phyloP scores from a whole-genome alignment of 352 stramenopile genomes.

The Hyphochytrium catenoides region DNA sequence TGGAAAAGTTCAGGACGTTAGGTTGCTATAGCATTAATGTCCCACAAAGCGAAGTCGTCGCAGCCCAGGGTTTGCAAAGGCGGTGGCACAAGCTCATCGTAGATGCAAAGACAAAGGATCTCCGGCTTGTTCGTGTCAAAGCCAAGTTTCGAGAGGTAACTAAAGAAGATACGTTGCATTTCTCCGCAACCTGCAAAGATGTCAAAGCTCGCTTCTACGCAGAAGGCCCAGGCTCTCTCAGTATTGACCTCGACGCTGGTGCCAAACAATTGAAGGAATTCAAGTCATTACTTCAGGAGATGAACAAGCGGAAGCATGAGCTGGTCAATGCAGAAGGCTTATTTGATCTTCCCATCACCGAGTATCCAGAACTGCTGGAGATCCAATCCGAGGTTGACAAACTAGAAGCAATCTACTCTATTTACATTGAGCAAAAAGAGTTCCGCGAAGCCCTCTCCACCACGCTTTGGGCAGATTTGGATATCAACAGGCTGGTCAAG shows the following conservation, averaged over 20 bases:
- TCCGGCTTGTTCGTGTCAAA: conserved; percentile 77
- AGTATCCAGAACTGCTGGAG: conserved; percentile 67
- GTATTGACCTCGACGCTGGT: conserved; percentile 59
- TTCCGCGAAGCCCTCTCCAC: conserved; percentile 65
- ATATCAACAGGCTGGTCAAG: conserved; percentile 68
- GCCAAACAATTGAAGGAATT: conserved; percentile 63
- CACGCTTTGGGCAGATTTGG: conserved; percentile 77
- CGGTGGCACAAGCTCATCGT: conserved; percentile 56
- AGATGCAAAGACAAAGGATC: conserved; percentile 68
- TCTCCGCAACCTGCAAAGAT: conserved; percentile 51
- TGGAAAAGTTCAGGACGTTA: conserved; percentile 67
- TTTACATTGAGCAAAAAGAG: conserved; percentile 79
- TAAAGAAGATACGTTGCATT: conserved; percentile 61
- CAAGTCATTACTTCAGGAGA: conserved; percentile 35
- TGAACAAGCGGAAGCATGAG: conserved; percentile 51
- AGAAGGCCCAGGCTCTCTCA: conserved; percentile 47
- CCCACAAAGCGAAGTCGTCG: conserved; percentile 26
- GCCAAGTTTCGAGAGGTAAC: conserved; percentile 80
- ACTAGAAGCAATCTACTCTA: conserved; percentile 59
- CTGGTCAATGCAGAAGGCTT: conserved; percentile 81
- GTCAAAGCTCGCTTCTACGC: conserved; percentile 66
- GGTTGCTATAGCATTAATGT: conserved; percentile 42
- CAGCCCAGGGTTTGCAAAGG: conserved; percentile 45
- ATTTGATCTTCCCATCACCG: conserved; percentile 69
- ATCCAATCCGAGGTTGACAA: conserved; percentile 60